Conservation (phyloP, 2,329 filamentous ascomycete genomes). For the Nemania bipapillata region DNA sequence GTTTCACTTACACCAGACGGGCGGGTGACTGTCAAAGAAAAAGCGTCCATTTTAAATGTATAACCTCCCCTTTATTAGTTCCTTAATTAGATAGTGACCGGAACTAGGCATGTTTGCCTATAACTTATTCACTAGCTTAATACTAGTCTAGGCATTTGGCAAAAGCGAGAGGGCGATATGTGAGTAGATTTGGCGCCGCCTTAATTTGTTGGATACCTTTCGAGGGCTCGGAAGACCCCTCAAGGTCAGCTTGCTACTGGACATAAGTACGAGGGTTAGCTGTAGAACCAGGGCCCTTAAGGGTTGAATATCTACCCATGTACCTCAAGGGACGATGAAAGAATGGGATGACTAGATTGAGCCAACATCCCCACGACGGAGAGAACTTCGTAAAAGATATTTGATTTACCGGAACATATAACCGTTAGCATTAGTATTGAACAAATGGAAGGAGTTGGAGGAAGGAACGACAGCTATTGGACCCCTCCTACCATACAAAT, state of each 20-base stretch:
- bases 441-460: neutral
- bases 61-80: too few relatives aligned
- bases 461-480: neutral
- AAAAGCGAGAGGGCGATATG: constrained; percentile 2
- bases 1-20: too few relatives aligned
- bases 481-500: constrained; percentile 21
- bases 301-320: neutral
- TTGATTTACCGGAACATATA: neutral
- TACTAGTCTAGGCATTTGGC: neutral
- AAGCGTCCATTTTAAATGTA: too few relatives aligned
- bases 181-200: constrained; percentile 9
- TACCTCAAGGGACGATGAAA: neutral
- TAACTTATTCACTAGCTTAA: neutral
- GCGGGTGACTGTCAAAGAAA: too few relatives aligned
- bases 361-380: neutral
- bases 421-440: neutral
- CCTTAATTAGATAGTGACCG: too few relatives aligned
- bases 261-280: neutral
- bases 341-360: constrained; percentile 17
- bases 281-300: neutral
- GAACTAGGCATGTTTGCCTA: too few relatives aligned
- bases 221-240: neutral
- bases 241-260: neutral
- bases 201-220: constrained; percentile 3
- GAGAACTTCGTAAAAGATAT: constrained; percentile 2